Base-by-base conservation (phyloP, 2,329 filamentous ascomycete genomes). In the Aspergillus clavatus region DNA sequence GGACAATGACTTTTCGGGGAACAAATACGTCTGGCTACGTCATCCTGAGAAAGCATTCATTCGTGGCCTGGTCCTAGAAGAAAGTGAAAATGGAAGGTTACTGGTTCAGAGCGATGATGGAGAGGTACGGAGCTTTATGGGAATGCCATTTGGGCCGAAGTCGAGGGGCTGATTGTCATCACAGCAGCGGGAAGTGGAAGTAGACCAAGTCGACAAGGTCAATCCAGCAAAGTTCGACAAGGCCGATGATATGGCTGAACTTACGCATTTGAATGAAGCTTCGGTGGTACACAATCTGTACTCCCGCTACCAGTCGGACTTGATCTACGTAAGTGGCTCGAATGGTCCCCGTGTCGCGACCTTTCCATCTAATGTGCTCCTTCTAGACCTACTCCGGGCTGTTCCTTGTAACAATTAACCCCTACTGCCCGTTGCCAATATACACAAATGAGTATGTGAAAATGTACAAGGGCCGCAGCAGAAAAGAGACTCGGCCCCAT, bases 211-310 rank as follows among this genome's bases (percentile, higher is more conserved):
- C 56, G 94, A 98, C 76, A 97, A 96, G 71, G 94, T 98, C 74
- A 98, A 98, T 70, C 93, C 93, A 38, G 91, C 91, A 61, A 98
- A 98, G 67, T 98, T 98, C 72, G 93, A 98, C 79, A 98, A 96
- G 71, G 91, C 91, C 53, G 89, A 94, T 72, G 94, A 98, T 69
- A 98, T 98, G 93, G 93, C 94, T 19, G 93, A 98, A 68, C 79
- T 98, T 62, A 98, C 93, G 5, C 93, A 98, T 69, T 75, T 98
- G 53, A 98, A 98, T 70, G 93, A 98, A 72, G 87, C 91, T 18
- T 97, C 93, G 0, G 93, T 98, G 41, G 90, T 98, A 41, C 90
- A 98, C 72, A 98, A 98, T 64, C 79, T 98, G 46, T 86, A 95
- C 57, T 91, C 88, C 76, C 79, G 93, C 69, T 98, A 98, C 66